Base-by-base conservation (phyloP, 164 flowering plant genomes). In the Nymphaea colorata region DNA sequence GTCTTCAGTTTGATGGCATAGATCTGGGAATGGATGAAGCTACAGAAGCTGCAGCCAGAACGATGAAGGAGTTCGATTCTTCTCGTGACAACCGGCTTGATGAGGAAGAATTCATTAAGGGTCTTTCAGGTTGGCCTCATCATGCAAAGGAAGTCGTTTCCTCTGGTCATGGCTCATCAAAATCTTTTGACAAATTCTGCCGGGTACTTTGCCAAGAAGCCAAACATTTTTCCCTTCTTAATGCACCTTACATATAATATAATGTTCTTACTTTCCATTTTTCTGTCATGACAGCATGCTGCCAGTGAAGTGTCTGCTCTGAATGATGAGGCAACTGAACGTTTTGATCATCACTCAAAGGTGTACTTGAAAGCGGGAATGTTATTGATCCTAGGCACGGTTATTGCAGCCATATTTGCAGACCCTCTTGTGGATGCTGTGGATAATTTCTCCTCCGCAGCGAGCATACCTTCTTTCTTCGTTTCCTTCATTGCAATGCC, bases 11-110 rank as follows among this genome's bases (percentile, higher is more conserved):
- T 70, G 81, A 83, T 36, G 83, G 80, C 76, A 77, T 87, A 18
- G 84, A 86, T 72, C 75, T 87, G 68, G 77, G 87, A 68, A 44
- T 69, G 62, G 79, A 86, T 62, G 64, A 61, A 36, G 64, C 10
- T 8, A 16, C 16, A 8, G 88, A 90, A 69, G 93, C 93, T 57
- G 85, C 84, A 17, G 64, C 36, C 0, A 87, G 79, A 72, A 65
- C 88, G 11, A 76, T 93, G 80, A 71, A 62, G 25, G 98, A 87
- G 62, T 90, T 93, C 66, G 98, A 93, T 75, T 77, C 81, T 2
- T 75, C 87, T 36, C 65, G 51, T 43, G 84, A 88, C 78, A 7
- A 55, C 11, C 59, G 6, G 14, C 62, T 93, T 67, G 81, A 80
- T 18, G 41, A 57, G 10, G 47, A 66, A 0, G 98, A 93, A 73